A percentile compares a stretch with the other conserved stretches of the same genome.
phyloP scores from a whole-genome alignment of 2,329 filamentous ascomycete genomes.

The Onygena corvina region DNA sequence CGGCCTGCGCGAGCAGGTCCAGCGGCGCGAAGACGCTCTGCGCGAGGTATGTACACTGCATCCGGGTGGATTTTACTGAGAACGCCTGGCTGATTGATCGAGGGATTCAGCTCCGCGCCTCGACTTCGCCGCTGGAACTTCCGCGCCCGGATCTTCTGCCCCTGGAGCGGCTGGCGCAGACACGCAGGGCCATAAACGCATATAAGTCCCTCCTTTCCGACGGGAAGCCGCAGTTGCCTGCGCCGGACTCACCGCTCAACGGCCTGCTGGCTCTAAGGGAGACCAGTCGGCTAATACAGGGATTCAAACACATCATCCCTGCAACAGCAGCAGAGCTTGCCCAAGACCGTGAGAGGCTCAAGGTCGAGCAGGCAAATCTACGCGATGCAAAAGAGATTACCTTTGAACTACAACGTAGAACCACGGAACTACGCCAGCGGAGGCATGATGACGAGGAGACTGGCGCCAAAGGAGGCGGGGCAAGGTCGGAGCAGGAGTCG shows the following conservation, averaged over 20 bases:
- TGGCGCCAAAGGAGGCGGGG: constrained; percentile 1
- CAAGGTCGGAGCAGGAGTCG: constrained; percentile 40
- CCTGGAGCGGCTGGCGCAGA: constrained; percentile 33
- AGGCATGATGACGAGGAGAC: constrained; percentile 44
- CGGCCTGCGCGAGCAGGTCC: constrained; percentile 48
- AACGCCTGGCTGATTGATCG: constrained; percentile 14
- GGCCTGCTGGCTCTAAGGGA: constrained; percentile 59
- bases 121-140: constrained; percentile 21
- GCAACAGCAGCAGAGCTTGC: constrained; percentile 32
- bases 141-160: constrained; percentile 22
- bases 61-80: background rate
- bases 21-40: constrained; percentile 37
- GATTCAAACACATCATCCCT: constrained; percentile 50
- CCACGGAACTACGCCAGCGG: constrained; percentile 42
- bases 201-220: constrained; percentile 50
- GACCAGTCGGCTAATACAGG: constrained; percentile 51
- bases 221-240: constrained; percentile 55
- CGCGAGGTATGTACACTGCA: constrained; percentile 29
- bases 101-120: constrained; percentile 23
- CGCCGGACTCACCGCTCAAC: constrained; percentile 55
- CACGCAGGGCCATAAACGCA: constrained; percentile 47
- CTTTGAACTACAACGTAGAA: constrained; percentile 43
- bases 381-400: constrained; percentile 39
- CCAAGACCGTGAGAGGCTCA: constrained; percentile 29
- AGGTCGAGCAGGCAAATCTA: constrained; percentile 36